Conservation (phyloP, 2,329 filamentous ascomycete species). For the Colletotrichum spaethianum region DNA sequence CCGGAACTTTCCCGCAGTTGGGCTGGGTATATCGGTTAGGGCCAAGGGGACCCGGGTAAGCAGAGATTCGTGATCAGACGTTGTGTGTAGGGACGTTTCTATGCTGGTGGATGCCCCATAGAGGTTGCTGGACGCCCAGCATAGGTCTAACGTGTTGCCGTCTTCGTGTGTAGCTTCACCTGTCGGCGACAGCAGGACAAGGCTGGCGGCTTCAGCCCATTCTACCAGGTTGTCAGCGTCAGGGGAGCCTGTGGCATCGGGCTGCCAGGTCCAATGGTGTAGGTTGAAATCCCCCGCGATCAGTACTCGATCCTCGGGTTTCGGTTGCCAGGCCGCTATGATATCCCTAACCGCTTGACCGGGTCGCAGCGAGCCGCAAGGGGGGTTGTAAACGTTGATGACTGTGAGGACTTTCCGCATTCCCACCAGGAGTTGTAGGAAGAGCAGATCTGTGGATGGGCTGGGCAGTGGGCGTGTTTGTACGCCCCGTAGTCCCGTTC, state of each 20-base stretch:
- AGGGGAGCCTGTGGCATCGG: background rate
- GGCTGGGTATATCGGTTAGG: constrained; percentile 1
- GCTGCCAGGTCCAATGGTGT: constrained; percentile 5
- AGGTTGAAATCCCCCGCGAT: constrained; percentile 6
- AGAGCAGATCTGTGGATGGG: constrained; percentile 8
- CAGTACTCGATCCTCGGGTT: background rate
- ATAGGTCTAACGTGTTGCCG: constrained; percentile 11
- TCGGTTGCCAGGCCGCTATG: constrained; percentile 4
- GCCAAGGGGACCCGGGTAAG: constrained; percentile 8
- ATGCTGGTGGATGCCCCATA: constrained; percentile 14
- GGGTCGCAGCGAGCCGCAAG: background rate
- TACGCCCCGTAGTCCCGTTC: background rate
- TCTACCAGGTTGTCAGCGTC: constrained; percentile 9
- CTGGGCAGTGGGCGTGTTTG: background rate
- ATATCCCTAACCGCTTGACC: background rate
- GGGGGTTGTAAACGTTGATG: constrained; percentile 8
- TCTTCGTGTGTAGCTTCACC: constrained; percentile 4
- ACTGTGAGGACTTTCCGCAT: background rate
- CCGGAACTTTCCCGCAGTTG: constrained; percentile 1
- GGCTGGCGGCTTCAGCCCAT: constrained; percentile 9
- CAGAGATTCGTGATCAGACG: constrained; percentile 8
- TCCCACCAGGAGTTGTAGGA: background rate
- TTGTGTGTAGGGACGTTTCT: constrained; percentile 10
- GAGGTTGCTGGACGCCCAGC: constrained; percentile 10
- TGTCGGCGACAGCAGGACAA: constrained; percentile 7